Evolutionary conservation across 108 stramenopile species (phyloP), one percentile per base, ranked within the genome.

Genomic region (Nitzschia putrida): DNA sequence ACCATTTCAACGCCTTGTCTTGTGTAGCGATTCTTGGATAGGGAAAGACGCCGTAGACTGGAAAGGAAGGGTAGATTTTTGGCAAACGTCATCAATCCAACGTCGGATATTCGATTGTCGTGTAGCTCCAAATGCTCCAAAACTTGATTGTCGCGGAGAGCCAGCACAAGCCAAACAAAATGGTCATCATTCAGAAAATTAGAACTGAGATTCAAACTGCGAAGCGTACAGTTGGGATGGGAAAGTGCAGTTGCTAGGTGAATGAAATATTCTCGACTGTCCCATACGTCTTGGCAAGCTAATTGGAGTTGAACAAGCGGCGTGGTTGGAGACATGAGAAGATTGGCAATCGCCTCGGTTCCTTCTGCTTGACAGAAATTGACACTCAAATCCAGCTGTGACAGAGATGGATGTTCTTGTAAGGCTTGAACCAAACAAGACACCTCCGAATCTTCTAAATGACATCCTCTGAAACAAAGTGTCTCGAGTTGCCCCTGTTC

Each of bases 131-230:
- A 23, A 1, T 8, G 8, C 41, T 68, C 13, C 20, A 68, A 37
- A 20, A 1, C 4, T 13, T 22, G 45, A 43, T 68, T 55, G 23
- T 42, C 25, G 7, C 26, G 18, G 21, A 68, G 53, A 14, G 54
- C 53, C 24, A 25, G 8, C 0, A 68, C 24, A 4, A 68, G 24
- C 54, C 55, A 29, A 4, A 34, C 42, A 16, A 68, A 53, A 10
- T 68, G 67, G 10, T 57, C 67, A 29, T 68, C 67, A 41, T 51
- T 21, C 18, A 68, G 18, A 56, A 68, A 68, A 24, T 68, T 68
- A 18, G 67, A 68, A 37, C 24, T 10, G 37, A 43, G 10, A 29
- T 68, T 38, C n/a, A 68, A 25, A n/a, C 37, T 4, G 7, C 21
- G n/a, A 39, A 68, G 37, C 14, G 8, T 20, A 53, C 67, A 68